phyloP scores from a whole-genome alignment of 306 rosid genomes.

The Inga oerstediana region DNA sequence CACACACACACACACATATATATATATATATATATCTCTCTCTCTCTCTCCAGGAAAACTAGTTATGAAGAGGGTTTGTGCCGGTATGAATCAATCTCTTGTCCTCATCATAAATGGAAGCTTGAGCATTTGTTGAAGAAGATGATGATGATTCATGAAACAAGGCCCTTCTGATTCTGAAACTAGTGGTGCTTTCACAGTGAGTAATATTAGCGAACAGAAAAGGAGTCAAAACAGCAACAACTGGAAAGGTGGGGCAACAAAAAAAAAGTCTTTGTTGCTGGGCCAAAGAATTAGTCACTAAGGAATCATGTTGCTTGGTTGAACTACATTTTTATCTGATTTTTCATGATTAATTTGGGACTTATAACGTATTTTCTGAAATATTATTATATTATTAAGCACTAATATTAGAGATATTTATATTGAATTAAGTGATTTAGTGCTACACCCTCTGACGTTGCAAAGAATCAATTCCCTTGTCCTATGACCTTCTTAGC shows the following conservation, averaged over 20 bases:
- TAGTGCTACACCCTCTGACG: too few relatives aligned
- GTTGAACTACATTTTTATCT: constrained; percentile 35
- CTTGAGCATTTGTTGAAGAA: constrained; percentile 19
- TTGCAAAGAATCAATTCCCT: too few relatives aligned
- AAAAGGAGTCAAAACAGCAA: constrained; percentile 45
- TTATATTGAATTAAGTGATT: too few relatives aligned
- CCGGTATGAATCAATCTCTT: constrained; percentile 83
- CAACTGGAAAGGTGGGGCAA: constrained; percentile 28
- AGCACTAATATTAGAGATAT: too few relatives aligned
- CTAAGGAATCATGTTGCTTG: too few relatives aligned
- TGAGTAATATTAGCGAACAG: constrained; percentile 25
- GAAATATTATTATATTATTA: too few relatives aligned
- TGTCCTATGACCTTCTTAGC: too few relatives aligned
- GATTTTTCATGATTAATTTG: background rate
- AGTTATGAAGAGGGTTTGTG: constrained; percentile 96
- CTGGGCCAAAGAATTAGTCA: too few relatives aligned
- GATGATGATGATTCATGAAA: constrained; percentile 46
- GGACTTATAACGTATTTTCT: too few relatives aligned
- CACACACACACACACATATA: too few relatives aligned
- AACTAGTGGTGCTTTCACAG: background rate
- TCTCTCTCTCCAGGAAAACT: constrained; percentile 33
- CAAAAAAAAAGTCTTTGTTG: constrained; percentile 40
- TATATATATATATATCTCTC: too few relatives aligned
- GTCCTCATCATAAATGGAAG: constrained; percentile 51
- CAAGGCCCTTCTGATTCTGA: constrained; percentile 29